A percentile compares a stretch with the other conserved stretches of the same genome.
These are phyloP conservation scores for Platismatia glauca DNA, from an alignment of 495 filamentous ascomycete genomes.

Conservation along the genomic window DNA sequence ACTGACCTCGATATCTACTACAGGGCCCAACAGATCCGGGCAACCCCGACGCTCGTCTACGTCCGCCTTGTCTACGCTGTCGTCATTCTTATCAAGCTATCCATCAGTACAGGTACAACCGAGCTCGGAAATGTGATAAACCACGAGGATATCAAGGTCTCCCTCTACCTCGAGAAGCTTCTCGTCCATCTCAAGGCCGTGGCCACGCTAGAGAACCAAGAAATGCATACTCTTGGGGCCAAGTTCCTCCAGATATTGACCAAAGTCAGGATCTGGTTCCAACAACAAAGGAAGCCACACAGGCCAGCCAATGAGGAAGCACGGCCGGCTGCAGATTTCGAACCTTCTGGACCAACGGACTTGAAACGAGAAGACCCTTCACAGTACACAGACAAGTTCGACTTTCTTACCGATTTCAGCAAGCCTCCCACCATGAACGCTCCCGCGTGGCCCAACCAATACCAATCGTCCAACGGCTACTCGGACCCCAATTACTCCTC, in stretches of 20 bases:
- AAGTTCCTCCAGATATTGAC: constrained; percentile 71
- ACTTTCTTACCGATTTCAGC: background rate
- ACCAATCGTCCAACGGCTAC: background rate
- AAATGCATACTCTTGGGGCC: constrained; percentile 33
- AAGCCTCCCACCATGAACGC: constrained; percentile 33
- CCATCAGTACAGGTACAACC: constrained; percentile 28
- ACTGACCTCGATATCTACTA: background rate
- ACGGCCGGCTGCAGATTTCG: background rate
- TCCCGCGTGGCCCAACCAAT: background rate
- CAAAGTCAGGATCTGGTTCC: constrained; percentile 68
- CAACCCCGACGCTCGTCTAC: constrained; percentile 28
- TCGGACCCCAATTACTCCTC: background rate
- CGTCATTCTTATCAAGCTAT: constrained; percentile 32
- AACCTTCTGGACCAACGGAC: background rate
- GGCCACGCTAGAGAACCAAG: constrained; percentile 4
- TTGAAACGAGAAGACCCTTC: background rate
- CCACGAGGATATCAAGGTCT: constrained; percentile 26
- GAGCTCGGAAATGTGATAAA: constrained; percentile 30
- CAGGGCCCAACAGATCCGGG: constrained; percentile 21
- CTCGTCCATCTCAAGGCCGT: constrained; percentile 21
- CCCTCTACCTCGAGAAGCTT: constrained; percentile 25
- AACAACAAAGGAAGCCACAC: constrained; percentile 26
- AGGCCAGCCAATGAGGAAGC: background rate
- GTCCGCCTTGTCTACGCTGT: constrained; percentile 29
- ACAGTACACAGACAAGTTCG: background rate